Percentiles rank a stretch among this genome's conserved stretches.
These are phyloP conservation scores for Musa beccarii DNA, from an alignment of 176 grass and related monocot species.

Conservation along the genomic window DNA sequence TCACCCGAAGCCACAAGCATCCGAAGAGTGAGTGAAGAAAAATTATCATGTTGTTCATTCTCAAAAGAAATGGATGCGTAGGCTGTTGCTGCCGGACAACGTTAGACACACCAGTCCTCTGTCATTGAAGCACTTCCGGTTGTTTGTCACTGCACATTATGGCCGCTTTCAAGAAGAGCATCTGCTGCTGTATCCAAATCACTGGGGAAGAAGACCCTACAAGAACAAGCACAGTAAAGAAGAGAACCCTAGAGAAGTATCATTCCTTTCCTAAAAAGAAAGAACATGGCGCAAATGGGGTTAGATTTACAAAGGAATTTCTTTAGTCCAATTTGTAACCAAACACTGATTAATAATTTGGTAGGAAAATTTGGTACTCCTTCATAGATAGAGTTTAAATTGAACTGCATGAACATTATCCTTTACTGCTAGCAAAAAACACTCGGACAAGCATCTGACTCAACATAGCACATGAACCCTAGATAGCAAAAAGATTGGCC, in stretches of 20 bases:
- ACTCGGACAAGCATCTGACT: not conserved
- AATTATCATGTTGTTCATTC: no score
- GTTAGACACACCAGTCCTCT: not conserved
- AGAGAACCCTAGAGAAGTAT: conserved; percentile 7
- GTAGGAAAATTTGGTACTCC: no score
- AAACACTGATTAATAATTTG: no score
- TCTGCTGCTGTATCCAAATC: conserved; percentile 66
- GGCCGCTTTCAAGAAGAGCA: conserved; percentile 62
- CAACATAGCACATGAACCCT: not conserved
- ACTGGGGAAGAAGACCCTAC: conserved; percentile 87
- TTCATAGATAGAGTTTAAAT: not conserved
- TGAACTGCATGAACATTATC: not conserved
- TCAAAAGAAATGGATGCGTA: no score
- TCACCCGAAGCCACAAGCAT: no score
- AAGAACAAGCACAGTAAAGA: not conserved
- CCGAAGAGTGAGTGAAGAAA: no score
- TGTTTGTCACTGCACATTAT: not conserved
- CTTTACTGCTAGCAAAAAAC: no score
- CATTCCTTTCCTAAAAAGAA: conserved; percentile 6
- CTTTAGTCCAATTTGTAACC: no score
- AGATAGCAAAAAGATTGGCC: not conserved
- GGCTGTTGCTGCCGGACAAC: no score
- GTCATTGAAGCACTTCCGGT: not conserved
- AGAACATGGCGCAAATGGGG: not conserved
- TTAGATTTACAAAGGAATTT: no score